These are phyloP conservation scores for Erythrobasidium yunnanense DNA, from an alignment of 768 basidiomycete genomes.

Conservation along the genomic window DNA sequence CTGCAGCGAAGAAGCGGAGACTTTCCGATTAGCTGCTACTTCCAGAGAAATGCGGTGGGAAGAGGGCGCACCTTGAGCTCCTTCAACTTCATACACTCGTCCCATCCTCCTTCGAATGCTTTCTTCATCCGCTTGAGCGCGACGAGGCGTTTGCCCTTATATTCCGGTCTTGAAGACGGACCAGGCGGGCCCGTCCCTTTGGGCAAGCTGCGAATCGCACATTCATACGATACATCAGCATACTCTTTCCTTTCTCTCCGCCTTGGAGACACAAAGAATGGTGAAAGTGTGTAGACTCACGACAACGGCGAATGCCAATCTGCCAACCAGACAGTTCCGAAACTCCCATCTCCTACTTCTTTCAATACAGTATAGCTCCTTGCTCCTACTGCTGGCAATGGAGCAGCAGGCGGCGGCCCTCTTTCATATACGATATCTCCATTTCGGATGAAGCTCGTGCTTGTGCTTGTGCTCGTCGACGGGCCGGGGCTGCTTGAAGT, in stretches of 20 bases:
- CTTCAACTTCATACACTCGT: conserved; percentile 86
- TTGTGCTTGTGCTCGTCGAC: not conserved
- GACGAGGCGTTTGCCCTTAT: conserved; percentile 84
- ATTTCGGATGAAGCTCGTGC: conserved; percentile 2
- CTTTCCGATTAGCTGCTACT: not conserved
- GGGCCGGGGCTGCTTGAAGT: not conserved
- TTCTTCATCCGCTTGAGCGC: conserved; percentile 98
- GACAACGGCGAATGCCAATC: conserved; percentile 97
- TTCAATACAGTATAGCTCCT: conserved; percentile 76
- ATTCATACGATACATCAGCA: conserved; percentile 46
- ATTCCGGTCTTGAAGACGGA: conserved; percentile 57
- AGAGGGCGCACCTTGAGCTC: conserved; percentile 69
- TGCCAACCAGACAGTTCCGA: conserved; percentile 95
- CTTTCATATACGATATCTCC: conserved; percentile 17
- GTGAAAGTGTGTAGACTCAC: conserved; percentile 55
- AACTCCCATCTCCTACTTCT: conserved; percentile 93
- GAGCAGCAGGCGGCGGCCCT: conserved; percentile 12
- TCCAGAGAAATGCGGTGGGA: not conserved
- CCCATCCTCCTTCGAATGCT: conserved; percentile 96
- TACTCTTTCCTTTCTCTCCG: not conserved
- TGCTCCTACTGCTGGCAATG: not conserved
- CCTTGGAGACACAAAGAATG: not conserved
- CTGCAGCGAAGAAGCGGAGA: conserved; percentile 44
- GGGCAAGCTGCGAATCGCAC: conserved; percentile 46
- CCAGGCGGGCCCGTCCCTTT: conserved; percentile 36